Conservation (phyloP, 2,329 filamentous ascomycete species). For the Gaeumannomyces tritici region DNA sequence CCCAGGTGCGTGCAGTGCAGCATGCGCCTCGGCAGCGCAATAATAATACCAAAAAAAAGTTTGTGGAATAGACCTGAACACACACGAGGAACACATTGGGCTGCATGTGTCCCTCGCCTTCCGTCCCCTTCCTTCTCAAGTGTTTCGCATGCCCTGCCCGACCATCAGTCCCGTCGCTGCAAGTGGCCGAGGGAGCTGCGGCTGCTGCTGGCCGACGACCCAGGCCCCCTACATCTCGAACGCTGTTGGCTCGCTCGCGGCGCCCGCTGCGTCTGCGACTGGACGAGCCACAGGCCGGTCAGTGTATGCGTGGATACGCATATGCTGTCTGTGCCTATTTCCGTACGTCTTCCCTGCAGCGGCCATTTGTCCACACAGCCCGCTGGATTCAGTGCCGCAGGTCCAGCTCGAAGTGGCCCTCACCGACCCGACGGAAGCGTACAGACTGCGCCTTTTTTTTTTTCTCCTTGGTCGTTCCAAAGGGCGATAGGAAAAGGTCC, state of each 20-base stretch:
- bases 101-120: neutral
- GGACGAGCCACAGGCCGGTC: neutral
- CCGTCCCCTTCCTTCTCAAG: neutral
- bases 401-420: no score
- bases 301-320: no score
- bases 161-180: neutral
- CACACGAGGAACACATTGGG: neutral
- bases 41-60: neutral
- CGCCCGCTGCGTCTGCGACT: neutral
- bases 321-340: neutral
- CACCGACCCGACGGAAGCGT: no score
- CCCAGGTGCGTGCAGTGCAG: neutral
- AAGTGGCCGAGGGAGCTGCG: neutral
- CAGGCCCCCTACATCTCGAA: neutral
- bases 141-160: neutral
- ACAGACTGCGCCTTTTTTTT: no score
- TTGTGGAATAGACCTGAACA: neutral
- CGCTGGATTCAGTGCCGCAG: no score
- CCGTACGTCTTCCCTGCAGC: no score
- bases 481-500: no score
- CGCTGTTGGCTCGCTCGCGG: neutral
- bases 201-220: neutral
- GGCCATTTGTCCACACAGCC: neutral
- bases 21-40: neutral
- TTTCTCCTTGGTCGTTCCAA: no score